Evolutionary conservation across 2,329 filamentous ascomycete genomes (phyloP), one percentile per base, ranked within the genome.

Genomic region (Ophiostoma ulmi): DNA sequence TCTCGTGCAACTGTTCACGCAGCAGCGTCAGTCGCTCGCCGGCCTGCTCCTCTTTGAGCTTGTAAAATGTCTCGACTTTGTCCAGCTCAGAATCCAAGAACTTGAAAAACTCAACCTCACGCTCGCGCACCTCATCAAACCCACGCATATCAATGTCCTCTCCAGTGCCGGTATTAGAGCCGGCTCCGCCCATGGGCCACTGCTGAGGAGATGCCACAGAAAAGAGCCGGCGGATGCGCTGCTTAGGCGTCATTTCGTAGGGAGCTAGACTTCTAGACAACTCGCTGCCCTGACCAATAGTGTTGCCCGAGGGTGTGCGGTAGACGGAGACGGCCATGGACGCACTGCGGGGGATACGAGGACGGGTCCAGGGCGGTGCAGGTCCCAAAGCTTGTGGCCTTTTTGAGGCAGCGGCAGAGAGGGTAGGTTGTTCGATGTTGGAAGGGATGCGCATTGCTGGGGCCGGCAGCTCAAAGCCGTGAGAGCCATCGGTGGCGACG

Each of bases 61-160:
- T 89, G 82, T 98, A 98, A 77, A 99, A 99, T 0, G 83, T 81
- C 77, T 99, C 94, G 13, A 99, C 92, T 80, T 98, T 99, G n/a
- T 89, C 85, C 17, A 99, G 83, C 80, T 99, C 91, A 11, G 82
- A 82, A 75, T 97, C 92, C 69, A 99, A 82, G 76, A 95, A 99
- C 0, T 83, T 80, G 78, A 94, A 94, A 77, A 99, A 98, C 17
- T 97, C 92, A n/a, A 85, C 86, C 78, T 97, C 90, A 22, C 88
- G 86, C 71, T 89, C 83, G 64, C 91, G 90, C 3, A 96, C 84
- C 55, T 80, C 74, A 78, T 81, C 75, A 36, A 86, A 77, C 35
- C 81, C 79, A 68, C 83, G 78, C 76, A 83, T 74, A 64, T 81
- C 78, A 77, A 81, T 77, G 61, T 72, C 72, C 44, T 74, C 70